phyloP scores from a whole-genome alignment of 2,329 filamentous ascomycete genomes.

The Cytospora mali region DNA sequence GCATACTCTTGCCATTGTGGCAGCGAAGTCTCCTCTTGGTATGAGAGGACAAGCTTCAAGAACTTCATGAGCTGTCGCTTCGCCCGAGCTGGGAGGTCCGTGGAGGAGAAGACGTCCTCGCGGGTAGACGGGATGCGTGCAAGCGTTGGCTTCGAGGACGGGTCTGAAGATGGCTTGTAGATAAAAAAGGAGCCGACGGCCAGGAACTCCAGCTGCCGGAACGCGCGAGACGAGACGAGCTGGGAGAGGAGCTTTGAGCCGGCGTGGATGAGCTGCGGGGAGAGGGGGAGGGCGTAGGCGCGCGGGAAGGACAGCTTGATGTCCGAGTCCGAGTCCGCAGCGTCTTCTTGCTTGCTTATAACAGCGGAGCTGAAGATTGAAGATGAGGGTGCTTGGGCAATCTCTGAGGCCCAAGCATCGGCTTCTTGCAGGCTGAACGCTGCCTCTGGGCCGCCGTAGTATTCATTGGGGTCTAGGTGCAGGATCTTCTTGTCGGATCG shows the following conservation, averaged over 20 bases:
- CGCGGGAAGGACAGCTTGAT: slow-evolving; percentile 63
- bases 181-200: slow-evolving; percentile 94
- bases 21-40: slow-evolving; percentile 54
- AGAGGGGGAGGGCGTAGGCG: slow-evolving; percentile 80
- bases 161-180: slow-evolving; percentile 47
- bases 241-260: slow-evolving; percentile 75
- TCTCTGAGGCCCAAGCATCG: slow-evolving; percentile 67
- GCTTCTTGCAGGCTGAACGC: slow-evolving; percentile 83
- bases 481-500: slow-evolving; percentile 89
- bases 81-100: slow-evolving; percentile 72
- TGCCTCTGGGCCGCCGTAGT: slow-evolving; percentile 85
- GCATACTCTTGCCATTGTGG: slow-evolving; percentile 63
- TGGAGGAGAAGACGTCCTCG: slow-evolving; percentile 87
- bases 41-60: slow-evolving; percentile 80
- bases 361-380: slow-evolving; percentile 42
- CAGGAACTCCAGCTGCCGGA: slow-evolving; percentile 88
- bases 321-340: slow-evolving; percentile 39
- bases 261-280: slow-evolving; percentile 84
- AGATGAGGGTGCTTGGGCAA: slow-evolving; percentile 36
- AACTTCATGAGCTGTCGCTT: slow-evolving; percentile 94
- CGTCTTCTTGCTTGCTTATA: slow-evolving; percentile 41
- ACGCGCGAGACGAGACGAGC: slow-evolving; percentile 87
- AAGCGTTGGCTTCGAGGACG: slow-evolving; percentile 45
- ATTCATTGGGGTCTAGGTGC: slow-evolving; percentile 84
- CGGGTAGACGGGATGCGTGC: slow-evolving; percentile 81